Base-by-base conservation (phyloP, 176 grass and related monocot genomes). In the Musa beccarii region DNA sequence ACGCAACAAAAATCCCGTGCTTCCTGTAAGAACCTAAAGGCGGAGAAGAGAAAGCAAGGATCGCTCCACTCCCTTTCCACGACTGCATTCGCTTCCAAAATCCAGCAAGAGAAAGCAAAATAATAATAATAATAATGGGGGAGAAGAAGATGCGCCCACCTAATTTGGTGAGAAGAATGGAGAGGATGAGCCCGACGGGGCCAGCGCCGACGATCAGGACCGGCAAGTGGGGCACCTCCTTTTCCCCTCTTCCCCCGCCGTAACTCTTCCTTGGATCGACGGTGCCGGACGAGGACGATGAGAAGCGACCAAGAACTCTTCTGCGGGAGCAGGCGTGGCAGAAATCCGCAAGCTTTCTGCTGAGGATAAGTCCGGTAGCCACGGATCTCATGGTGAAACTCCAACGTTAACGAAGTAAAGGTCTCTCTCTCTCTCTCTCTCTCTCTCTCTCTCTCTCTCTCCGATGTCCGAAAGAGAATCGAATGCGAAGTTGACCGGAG, bases 171-270 rank as follows among this genome's bases (percentile, higher is more conserved):
- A 98, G 88, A 53, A 98, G 95, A 64, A 93, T 87, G 54, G 90
- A 93, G 82, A 98, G 86, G 70, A 87, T 82, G 59, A 98, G 95
- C 53, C 95, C 95, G 66, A 98, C 90, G 11, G 95, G 95, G 0
- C 95, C 95, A 15, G 90, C 95, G 25, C 90, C 95, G 72, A 98
- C 90, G 78, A 98, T 91, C 66, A 93, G 77, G 22, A 98, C 90
- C 0, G 95, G 95, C 22, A 98, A 82, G 79, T 87, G 88, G 25
- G 88, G 77, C 72, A 61, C 64, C 10, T 52, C 81, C 49, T 19
- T 17, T 28, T 77, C 76, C 24, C 54, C 72, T 1, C 19, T 63
- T 23, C 62, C 74, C 22, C 63, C 43, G 34, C 80, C 71, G 43
- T 80, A 70, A 2, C 84, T 21, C 9, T 69, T 59, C 65, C 5